These are phyloP conservation scores for Ophiostoma quercus DNA, from an alignment of 2,329 filamentous ascomycete species.

Conservation along the genomic window DNA sequence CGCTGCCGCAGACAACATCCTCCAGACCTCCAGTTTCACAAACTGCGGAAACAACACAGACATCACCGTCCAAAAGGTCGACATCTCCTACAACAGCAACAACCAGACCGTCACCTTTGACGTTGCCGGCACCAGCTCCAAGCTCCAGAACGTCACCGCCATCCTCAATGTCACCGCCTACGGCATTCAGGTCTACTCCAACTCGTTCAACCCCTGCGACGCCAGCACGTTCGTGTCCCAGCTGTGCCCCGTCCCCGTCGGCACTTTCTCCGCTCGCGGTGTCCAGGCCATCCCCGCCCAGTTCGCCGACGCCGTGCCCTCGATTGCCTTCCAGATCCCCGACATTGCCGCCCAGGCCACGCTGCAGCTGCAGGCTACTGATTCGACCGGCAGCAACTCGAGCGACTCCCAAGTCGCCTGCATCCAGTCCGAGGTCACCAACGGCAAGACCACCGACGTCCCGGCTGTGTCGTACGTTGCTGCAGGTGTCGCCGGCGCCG, in stretches of 20 bases:
- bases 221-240: conserved; percentile 58
- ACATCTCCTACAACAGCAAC: conserved; percentile 73
- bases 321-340: conserved; percentile 84
- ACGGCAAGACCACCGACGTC: conserved; percentile 75
- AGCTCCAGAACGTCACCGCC: conserved; percentile 74
- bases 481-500: conserved; percentile 78
- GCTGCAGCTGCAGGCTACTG: conserved; percentile 61
- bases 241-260: conserved; percentile 81
- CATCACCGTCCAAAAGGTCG: conserved; percentile 66
- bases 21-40: conserved; percentile 75
- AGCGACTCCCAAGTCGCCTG: conserved; percentile 59
- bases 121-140: conserved; percentile 68
- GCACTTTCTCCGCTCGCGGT: conserved; percentile 68
- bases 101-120: conserved; percentile 73
- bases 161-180: conserved; percentile 74
- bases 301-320: conserved; percentile 71
- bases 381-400: conserved; percentile 33
- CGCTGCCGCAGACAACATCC: conserved; percentile 58
- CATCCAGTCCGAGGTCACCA: conserved; percentile 72
- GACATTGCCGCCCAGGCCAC: conserved; percentile 85
- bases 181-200: conserved; percentile 71
- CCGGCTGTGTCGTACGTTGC: conserved; percentile 78
- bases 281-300: conserved; percentile 63
- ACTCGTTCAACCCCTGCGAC: conserved; percentile 78
- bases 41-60: conserved; percentile 56